Conservation (phyloP, 2,329 filamentous ascomycete species). For the Verticillium tricorpus region DNA sequence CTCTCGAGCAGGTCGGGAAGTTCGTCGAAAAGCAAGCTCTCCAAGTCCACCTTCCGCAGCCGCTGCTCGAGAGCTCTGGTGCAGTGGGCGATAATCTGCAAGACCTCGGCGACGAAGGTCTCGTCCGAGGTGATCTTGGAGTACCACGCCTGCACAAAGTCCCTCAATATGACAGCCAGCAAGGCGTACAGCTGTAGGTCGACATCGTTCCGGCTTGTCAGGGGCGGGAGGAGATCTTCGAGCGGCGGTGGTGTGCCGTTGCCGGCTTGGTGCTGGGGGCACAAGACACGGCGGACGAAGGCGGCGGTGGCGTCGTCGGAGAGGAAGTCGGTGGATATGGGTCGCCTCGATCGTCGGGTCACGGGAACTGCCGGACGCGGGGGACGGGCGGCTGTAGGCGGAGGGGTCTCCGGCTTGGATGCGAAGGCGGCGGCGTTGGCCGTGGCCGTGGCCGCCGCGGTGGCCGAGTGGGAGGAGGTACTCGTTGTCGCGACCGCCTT, state of each 20-base stretch:
- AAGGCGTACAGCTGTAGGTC: constrained; percentile 92
- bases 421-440: constrained; percentile 4
- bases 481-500: constrained; percentile 13
- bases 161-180: constrained; percentile 81
- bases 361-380: constrained; percentile 18
- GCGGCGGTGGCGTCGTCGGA: constrained; percentile 76
- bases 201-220: constrained; percentile 91
- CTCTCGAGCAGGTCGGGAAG: constrained; percentile 74
- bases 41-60: constrained; percentile 75
- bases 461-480: constrained; percentile 5
- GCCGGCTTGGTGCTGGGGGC: constrained; percentile 61
- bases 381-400: constrained; percentile 8
- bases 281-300: constrained; percentile 80
- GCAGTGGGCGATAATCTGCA: constrained; percentile 89
- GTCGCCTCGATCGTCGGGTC: constrained; percentile 27
- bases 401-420: constrained; percentile 2
- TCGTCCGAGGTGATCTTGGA: constrained; percentile 86
- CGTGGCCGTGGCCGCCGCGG: constrained; percentile 4
- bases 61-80: constrained; percentile 84
- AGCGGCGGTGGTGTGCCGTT: constrained; percentile 54
- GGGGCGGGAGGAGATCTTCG: constrained; percentile 77
- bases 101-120: constrained; percentile 78
- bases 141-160: constrained; percentile 94
- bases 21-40: constrained; percentile 80
- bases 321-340: constrained; percentile 43